A percentile compares a stretch with the other conserved stretches of the same genome.
These are phyloP conservation scores for Fraxinus paxiana DNA, from an alignment of 305 asterid genomes.

Conservation along the genomic window DNA sequence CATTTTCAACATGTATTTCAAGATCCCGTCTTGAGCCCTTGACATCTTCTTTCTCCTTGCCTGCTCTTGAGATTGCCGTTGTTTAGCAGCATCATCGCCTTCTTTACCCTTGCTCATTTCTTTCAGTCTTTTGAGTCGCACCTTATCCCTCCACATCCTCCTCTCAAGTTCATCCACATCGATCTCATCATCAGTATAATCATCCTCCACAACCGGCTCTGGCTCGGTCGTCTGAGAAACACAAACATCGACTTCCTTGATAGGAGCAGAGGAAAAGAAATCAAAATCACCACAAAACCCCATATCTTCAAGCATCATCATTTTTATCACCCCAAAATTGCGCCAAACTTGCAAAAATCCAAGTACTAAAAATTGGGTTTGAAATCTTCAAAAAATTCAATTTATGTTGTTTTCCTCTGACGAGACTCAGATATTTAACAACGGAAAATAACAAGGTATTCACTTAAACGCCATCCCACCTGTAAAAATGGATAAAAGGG, in stretches of 20 bases:
- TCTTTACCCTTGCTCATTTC: constrained; percentile 60
- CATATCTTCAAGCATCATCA: constrained; percentile 77
- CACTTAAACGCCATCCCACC: constrained; percentile 26
- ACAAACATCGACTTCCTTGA: constrained; percentile 40
- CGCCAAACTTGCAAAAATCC: neutral
- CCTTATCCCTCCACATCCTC: constrained; percentile 83
- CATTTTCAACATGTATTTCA: constrained; percentile 80
- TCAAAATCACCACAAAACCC: constrained; percentile 68
- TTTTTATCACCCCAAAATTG: constrained; percentile 13
- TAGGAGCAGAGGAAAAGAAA: constrained; percentile 50
- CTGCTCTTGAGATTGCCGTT: constrained; percentile 67
- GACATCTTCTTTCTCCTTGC: constrained; percentile 85
- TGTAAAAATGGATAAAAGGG: constrained; percentile 28
- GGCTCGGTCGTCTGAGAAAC: constrained; percentile 33
- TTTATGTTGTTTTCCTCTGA: neutral
- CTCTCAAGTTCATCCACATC: constrained; percentile 79
- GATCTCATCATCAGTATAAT: constrained; percentile 70
- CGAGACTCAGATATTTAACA: neutral
- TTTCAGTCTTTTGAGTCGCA: constrained; percentile 59
- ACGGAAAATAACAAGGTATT: neutral
- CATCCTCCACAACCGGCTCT: constrained; percentile 54
- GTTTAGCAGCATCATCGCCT: constrained; percentile 39
- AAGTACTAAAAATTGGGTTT: neutral
- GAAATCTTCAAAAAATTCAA: constrained; percentile 6
- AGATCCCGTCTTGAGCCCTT: constrained; percentile 77